Evolutionary conservation across 208 protist genomes (phyloP), one percentile per base, ranked within the genome.

Genomic region (Leishmania aethiopica): DNA sequence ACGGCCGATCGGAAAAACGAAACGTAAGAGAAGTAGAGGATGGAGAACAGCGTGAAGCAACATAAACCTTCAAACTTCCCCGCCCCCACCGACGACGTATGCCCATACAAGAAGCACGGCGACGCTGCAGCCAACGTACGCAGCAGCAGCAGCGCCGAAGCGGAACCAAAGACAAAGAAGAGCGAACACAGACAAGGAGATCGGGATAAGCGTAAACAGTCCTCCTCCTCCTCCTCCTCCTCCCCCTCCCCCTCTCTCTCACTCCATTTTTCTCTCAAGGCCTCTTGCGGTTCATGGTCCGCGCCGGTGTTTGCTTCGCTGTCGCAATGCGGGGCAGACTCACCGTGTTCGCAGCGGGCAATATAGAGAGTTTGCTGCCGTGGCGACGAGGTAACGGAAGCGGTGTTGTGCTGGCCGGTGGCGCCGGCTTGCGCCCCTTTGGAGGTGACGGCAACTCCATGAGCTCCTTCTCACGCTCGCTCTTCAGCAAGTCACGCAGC

Each of bases 401-500:
- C 51, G 75, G 57, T 53, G 77, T 42, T 32, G 71, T 49, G 11
- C 3, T 42, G 22, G 59, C 4, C 37, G 40, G 60, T 8, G 77
- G 57, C 62, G 72, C 42, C 25, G 53, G 51, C 57, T 75, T 89
- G 3, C 78, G 78, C 6, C 53, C 72, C 72, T 82, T 86, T 60
- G 49, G 77, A 13, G 79, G 75, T 15, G 82, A 73, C 35, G 84
- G 79, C 11, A 88, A 40, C 64, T 95, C 93, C 8, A 88, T 78
- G 49, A 89, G 77, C 32, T 96, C 93, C 85, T 89, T 93, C 62
- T 98, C 93, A 13, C 91, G 86, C 66, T 97, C 93, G 49, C 82
- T 89, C 82, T 96, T 96, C 17, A 98, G 84, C 84, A 98, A 77
- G 66, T 98, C 93, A 19, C 92, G 92, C 69, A 98, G 87, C 75